Conservation (phyloP, 208 protist species). For the Trypanosoma scelopori region DNA sequence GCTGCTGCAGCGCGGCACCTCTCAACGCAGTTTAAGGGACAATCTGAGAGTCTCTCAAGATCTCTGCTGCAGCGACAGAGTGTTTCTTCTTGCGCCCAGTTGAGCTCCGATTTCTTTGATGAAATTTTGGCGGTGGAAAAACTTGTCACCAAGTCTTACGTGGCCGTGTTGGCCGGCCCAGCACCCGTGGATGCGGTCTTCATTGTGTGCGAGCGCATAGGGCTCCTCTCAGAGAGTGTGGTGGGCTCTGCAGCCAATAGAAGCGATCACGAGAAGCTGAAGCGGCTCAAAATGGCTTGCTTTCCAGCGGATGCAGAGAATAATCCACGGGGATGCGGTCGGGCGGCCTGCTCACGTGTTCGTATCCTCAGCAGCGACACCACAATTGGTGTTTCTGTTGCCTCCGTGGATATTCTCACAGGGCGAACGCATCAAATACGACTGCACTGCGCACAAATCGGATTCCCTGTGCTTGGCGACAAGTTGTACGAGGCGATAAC, state of each 20-base stretch:
- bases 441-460: conserved; percentile 65
- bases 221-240: conserved; percentile 38
- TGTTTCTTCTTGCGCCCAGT: neutral
- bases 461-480: conserved; percentile 71
- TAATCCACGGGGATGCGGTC: conserved; percentile 6
- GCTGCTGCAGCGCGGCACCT: conserved; percentile 33
- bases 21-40: conserved; percentile 45
- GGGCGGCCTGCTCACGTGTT: conserved; percentile 49
- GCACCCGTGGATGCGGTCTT: conserved; percentile 31
- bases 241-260: conserved; percentile 21
- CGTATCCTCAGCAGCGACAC: conserved; percentile 40
- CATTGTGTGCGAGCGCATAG: conserved; percentile 60
- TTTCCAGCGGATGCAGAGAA: conserved; percentile 20
- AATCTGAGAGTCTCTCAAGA: conserved; percentile 32
- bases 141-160: conserved; percentile 58
- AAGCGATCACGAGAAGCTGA: conserved; percentile 48
- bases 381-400: conserved; percentile 45
- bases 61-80: conserved; percentile 8
- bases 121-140: conserved; percentile 32
- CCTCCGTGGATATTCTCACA: conserved; percentile 60
- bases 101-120: conserved; percentile 29
- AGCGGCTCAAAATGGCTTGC: conserved; percentile 81
- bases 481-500: conserved; percentile 70
- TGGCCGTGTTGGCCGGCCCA: conserved; percentile 48
- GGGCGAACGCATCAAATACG: conserved; percentile 83